These are phyloP conservation scores for Cryptococcus sp. DNA, from an alignment of 1,284 basidiomycete species.

Conservation along the genomic window DNA sequence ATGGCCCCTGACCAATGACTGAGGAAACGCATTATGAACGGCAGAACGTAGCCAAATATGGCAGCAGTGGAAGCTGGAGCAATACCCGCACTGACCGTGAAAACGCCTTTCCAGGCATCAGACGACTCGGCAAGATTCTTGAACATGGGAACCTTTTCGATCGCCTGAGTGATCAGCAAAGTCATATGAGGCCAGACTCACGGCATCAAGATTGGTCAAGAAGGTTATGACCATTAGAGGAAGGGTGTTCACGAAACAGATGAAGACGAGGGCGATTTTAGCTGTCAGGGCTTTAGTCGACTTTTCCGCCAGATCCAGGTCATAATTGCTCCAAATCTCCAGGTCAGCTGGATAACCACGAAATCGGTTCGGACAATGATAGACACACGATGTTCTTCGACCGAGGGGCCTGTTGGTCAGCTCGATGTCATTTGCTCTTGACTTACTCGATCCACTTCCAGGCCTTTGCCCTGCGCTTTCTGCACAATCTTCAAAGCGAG, in stretches of 20 bases:
- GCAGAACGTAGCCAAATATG: conserved; percentile 29
- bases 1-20: conserved; percentile 31
- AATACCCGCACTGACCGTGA: conserved; percentile 23
- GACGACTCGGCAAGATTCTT: conserved; percentile 15
- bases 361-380: neutral
- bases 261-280: conserved; percentile 15
- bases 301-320: conserved; percentile 16
- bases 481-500: conserved; percentile 16
- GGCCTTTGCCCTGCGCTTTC: too few relatives aligned
- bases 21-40: conserved; percentile 27
- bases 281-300: conserved; percentile 16
- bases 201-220: conserved; percentile 27
- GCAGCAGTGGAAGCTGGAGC: conserved; percentile 27
- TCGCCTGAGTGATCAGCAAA: conserved; percentile 7
- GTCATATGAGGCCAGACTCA: conserved; percentile 10
- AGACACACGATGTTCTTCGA: conserved; percentile 19
- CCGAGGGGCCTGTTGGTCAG: conserved; percentile 11
- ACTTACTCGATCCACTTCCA: too few relatives aligned
- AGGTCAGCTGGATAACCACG: neutral
- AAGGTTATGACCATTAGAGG: conserved; percentile 30
- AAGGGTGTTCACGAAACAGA: conserved; percentile 30
- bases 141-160: conserved; percentile 10
- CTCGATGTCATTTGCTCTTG: too few relatives aligned
- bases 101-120: conserved; percentile 19
- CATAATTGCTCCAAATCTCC: conserved; percentile 34